Conservation (phyloP, 371 early-diverging fungal genomes). For the Mucor irregularis region DNA sequence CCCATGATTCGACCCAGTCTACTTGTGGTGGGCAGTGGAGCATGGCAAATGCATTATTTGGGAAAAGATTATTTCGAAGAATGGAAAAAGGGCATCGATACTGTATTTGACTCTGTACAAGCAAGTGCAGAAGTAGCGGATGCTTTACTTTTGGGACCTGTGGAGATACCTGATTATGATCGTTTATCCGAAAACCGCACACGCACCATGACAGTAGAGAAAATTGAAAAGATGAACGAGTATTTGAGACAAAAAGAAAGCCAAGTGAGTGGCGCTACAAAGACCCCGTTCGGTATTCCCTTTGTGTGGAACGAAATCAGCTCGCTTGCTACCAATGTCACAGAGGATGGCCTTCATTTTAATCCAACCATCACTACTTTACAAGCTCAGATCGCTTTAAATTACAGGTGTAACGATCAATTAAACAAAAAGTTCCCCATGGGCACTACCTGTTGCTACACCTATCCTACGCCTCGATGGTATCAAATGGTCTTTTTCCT, state of each 20-base stretch:
- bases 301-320: constrained; percentile 57
- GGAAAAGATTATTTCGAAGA: constrained; percentile 31
- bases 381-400: constrained; percentile 62
- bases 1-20: constrained; percentile 39
- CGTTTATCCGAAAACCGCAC: constrained; percentile 41
- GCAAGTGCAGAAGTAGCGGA: constrained; percentile 29
- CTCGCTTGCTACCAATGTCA: constrained; percentile 31
- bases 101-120: constrained; percentile 31
- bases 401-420: constrained; percentile 58
- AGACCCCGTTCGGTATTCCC: constrained; percentile 43
- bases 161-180: constrained; percentile 34
- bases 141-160: constrained; percentile 35
- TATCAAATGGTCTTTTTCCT: constrained; percentile 42
- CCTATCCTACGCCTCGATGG: constrained; percentile 53
- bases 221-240: constrained; percentile 57
- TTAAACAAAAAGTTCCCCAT: constrained; percentile 46
- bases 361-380: constrained; percentile 37
- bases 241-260: constrained; percentile 35
- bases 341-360: constrained; percentile 69
- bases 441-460: constrained; percentile 63
- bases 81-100: constrained; percentile 54
- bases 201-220: constrained; percentile 38
- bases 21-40: constrained; percentile 57
- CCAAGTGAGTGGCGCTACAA: neutral
- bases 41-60: constrained; percentile 58